A percentile compares a stretch with the other conserved stretches of the same genome.
These are phyloP conservation scores for Pythium grandisporangium DNA, from an alignment of 352 stramenopile genomes.

Conservation along the genomic window DNA sequence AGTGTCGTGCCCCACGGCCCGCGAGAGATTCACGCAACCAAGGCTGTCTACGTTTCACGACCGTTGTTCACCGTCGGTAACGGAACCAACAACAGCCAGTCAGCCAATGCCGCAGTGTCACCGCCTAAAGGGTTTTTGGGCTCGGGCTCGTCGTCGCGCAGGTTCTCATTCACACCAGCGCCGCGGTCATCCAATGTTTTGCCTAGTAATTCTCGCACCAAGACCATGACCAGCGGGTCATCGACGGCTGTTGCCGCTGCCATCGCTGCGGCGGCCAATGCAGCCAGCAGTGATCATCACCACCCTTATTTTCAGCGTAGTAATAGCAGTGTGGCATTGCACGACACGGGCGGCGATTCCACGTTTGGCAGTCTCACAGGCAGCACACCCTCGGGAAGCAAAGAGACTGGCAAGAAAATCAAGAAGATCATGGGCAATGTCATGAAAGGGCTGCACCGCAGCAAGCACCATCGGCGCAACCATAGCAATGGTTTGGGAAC, in stretches of 20 bases:
- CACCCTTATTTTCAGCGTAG: too few relatives aligned
- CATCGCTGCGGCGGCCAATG: too few relatives aligned
- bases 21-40: slow-evolving; percentile 54
- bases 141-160: slow-evolving; percentile 4
- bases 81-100: slow-evolving; percentile 6
- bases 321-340: too few relatives aligned
- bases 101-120: too few relatives aligned
- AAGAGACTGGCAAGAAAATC: slow-evolving; percentile 53
- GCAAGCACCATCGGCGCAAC: slow-evolving; percentile 37
- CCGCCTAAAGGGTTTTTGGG: too few relatives aligned
- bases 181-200: neutral
- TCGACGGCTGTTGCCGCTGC: slow-evolving; percentile 1
- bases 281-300: too few relatives aligned
- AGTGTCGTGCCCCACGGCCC: slow-evolving; percentile 38
- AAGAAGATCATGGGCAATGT: slow-evolving; percentile 76
- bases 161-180: slow-evolving; percentile 1
- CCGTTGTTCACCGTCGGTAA: slow-evolving; percentile 14
- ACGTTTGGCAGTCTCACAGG: slow-evolving; percentile 11
- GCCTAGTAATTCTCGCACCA: slow-evolving; percentile 4
- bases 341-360: slow-evolving; percentile 17
- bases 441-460: slow-evolving; percentile 55
- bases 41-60: slow-evolving; percentile 56
- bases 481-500: slow-evolving; percentile 1
- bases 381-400: slow-evolving; percentile 1
- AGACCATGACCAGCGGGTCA: neutral